Conservation (phyloP, 345 rosid species). For the Pugionium dolabratum region DNA sequence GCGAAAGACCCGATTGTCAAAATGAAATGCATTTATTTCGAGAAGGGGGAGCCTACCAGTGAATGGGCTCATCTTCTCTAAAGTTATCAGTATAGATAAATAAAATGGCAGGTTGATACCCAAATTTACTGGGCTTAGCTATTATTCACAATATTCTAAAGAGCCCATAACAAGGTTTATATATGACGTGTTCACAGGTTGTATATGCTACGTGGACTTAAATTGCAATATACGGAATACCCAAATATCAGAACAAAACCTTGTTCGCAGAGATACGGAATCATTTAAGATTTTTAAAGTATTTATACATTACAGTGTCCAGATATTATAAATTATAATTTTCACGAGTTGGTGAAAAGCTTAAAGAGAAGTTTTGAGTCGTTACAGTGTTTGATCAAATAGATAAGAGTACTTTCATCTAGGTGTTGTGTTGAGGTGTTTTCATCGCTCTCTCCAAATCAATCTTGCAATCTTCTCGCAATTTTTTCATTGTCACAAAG, state of each 20-base stretch:
- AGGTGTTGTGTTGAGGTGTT: slow-evolving; percentile 50
- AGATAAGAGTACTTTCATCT: slow-evolving; percentile 27
- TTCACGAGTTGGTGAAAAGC: slow-evolving; percentile 3
- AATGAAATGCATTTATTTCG: background rate
- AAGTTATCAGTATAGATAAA: slow-evolving; percentile 1
- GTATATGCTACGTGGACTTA: slow-evolving; percentile 45
- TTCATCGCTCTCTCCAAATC: slow-evolving; percentile 60
- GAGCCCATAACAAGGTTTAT: slow-evolving; percentile 26
- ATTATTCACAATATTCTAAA: background rate
- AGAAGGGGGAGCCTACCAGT: background rate
- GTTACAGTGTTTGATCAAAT: slow-evolving; percentile 26
- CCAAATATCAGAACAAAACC: no score
- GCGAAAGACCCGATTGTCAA: background rate
- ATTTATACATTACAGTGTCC: slow-evolving; percentile 25
- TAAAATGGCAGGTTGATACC: background rate
- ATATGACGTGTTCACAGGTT: slow-evolving; percentile 42
- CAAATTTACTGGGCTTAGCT: background rate
- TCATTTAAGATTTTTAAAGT: slow-evolving; percentile 13
- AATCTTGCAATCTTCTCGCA: slow-evolving; percentile 75
- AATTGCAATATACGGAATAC: slow-evolving; percentile 30
- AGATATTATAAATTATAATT: background rate
- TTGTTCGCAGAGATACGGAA: background rate
- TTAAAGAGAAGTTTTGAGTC: slow-evolving; percentile 17
- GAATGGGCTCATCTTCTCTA: background rate
- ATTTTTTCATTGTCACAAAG: slow-evolving; percentile 57